Evolutionary conservation across 805 yeast species (phyloP), one percentile per base, ranked within the genome.

Genomic region (Torulaspora maleeae): DNA sequence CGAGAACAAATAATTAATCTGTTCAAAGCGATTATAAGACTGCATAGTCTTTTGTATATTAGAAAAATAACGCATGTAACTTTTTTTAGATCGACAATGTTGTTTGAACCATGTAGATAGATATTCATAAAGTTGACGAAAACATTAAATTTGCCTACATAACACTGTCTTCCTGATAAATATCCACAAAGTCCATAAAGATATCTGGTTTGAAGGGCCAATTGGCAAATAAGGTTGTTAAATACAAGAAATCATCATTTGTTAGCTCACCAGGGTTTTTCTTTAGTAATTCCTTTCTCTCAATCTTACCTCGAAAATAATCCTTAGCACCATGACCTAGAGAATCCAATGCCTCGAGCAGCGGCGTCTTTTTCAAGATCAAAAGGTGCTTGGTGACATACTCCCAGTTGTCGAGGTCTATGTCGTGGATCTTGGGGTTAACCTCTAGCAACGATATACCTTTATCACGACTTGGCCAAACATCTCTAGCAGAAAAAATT

Each of bases 121-220:
- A n/a, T n/a, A n/a, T n/a, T n/a, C n/a, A n/a, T 19, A 19, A 19
- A 19, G 20, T 19, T 4, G 20, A 19, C 20, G 4, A 15, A 32
- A 32, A 32, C 35, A 16, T 32, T 12, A 13, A 32, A 32, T 32
- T 6, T 32, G 19, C 6, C 12, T 27, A 35, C 20, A 19, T 19
- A 15, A 45, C 30, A 16, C 43, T 41, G 7, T 48, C 48, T 34
- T 55, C 60, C 29, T 50, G 59, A 20, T 45, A 45, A 8, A 54
- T 70, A 30, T 70, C 76, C 41, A 68, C 66, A 51, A 73, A 71
- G 45, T 70, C 73, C 61, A 67, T 60, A 53, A 69, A 59, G 45
- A 67, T 61, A 45, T 68, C 75, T 0, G 95, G 97, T 63, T 82
- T 88, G 71, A 89, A 91, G 0, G 97, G 93, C 98, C 97, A 91